Base-by-base conservation (phyloP, 148 eudicot genomes). In the Agrostemma githago region DNA sequence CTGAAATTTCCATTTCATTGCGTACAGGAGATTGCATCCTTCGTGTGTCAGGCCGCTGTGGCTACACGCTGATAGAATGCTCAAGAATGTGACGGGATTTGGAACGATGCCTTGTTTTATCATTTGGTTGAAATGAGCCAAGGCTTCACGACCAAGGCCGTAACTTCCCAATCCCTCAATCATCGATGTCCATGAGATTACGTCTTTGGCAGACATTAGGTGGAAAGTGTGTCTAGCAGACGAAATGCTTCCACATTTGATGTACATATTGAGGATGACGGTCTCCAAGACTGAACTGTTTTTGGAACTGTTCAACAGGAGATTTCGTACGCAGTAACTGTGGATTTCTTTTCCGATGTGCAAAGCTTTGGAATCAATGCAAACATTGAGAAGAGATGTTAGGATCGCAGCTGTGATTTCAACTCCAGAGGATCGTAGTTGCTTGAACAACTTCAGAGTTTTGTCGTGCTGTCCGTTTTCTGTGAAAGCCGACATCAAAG, bases 111-210 rank as follows among this genome's bases (percentile, higher is more conserved):
- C 84, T 19, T 38, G 54, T 20, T 66, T 68, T 40, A 61, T 42
- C 79, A 85, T 80, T 57, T 76, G 60, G 59, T 71, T 21, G 67
- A 85, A 85, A 66, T 76, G 76, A 2, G 54, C 21, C 61, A 75
- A 41, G 21, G 84, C 84, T 70, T 80, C 75, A 42, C 62, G 77
- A 61, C 79, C 81, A 56, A 82, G 72, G 20, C 88, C 85, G n/a
- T 82, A 83, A 39, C 77, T 85, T 62, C 84, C 84, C 51, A 73
- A 83, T 37, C 84, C 85, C 65, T 82, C 82, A 39, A 81, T 79
- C 65, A 86, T 77, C n/a, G 85, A 79, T 74, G 82, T 86, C 84
- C 84, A 86, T 60, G 88, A 74, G 44, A 86, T 83, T 46, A 83
- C 72, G 66, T 83, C 81, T n/a, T 82, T 85, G 64, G 69, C 70